Percentiles rank a stretch among this genome's conserved stretches.
phyloP scores from a whole-genome alignment of 208 protist species.

The Leishmania amazonensis region DNA sequence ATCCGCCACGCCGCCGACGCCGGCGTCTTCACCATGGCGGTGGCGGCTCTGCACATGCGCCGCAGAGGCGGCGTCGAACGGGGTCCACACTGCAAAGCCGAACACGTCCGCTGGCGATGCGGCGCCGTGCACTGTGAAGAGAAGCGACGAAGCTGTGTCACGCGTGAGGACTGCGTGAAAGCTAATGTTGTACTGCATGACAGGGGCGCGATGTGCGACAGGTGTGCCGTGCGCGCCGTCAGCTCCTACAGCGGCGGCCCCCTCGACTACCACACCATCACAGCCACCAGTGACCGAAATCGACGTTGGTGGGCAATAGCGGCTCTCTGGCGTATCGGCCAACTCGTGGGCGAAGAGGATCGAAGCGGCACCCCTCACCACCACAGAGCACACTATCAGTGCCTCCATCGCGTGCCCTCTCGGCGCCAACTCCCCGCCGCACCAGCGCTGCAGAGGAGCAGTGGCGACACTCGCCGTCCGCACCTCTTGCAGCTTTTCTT shows the following conservation, averaged over 20 bases:
- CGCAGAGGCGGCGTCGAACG: constrained; percentile 20
- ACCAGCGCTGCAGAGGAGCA: neutral
- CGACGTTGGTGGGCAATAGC: constrained; percentile 18
- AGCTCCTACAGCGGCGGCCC: neutral
- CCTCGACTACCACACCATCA: constrained; percentile 3
- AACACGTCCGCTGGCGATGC: constrained; percentile 36
- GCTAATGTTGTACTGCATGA: constrained; percentile 38
- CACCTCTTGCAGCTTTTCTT: neutral
- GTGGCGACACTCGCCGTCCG: neutral
- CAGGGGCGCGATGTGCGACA: constrained; percentile 25
- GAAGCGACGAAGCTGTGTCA: constrained; percentile 32
- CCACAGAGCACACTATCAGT: constrained; percentile 41
- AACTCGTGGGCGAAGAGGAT: constrained; percentile 23
- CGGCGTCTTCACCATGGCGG: neutral
- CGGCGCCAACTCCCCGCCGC: neutral
- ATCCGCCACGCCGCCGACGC: constrained; percentile 16
- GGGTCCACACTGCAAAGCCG: constrained; percentile 44
- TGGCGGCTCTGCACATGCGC: neutral
- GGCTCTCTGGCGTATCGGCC: neutral
- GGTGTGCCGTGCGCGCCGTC: neutral
- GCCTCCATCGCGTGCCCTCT: neutral
- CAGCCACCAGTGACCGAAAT: constrained; percentile 30
- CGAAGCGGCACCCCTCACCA: constrained; percentile 41
- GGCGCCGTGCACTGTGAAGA: constrained; percentile 49
- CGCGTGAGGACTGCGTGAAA: constrained; percentile 42